phyloP scores from a whole-genome alignment of 768 basidiomycete genomes.

The Serendipita sp. region DNA sequence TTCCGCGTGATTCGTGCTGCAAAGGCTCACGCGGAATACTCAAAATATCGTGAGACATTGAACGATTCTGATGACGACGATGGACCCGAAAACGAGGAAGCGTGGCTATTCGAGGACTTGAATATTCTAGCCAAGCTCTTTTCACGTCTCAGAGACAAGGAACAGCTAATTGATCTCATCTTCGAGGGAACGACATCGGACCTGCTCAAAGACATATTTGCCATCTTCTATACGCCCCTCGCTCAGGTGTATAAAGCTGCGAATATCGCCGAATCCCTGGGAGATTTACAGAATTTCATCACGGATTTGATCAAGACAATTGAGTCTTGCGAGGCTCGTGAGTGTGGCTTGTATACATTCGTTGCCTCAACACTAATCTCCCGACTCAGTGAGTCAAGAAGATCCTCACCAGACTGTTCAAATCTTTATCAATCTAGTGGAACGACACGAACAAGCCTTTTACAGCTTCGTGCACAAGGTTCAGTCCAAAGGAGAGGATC shows the following conservation, averaged over 20 bases:
- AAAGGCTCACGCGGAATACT: conserved; percentile 63
- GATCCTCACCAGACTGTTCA: conserved; percentile 80
- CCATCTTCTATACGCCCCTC: conserved; percentile 92
- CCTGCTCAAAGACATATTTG: conserved; percentile 92
- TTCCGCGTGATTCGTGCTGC: conserved; percentile 64
- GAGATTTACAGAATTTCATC: conserved; percentile 84
- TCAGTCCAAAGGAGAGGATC: conserved; percentile 85
- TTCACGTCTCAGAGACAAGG: conserved; percentile 66
- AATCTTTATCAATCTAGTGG: conserved; percentile 81
- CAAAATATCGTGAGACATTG: conserved; percentile 38
- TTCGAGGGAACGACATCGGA: conserved; percentile 97
- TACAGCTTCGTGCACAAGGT: conserved; percentile 98
- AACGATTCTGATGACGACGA: conserved; percentile 86
- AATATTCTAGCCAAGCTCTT: conserved; percentile 65
- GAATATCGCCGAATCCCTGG: conserved; percentile 84
- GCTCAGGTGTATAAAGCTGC: conserved; percentile 97
- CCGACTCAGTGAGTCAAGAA: conserved; percentile 50
- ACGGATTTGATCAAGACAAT: conserved; percentile 92
- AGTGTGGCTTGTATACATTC: conserved; percentile 19
- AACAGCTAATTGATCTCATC: conserved; percentile 81
- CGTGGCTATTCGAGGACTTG: conserved; percentile 91
- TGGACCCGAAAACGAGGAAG: conserved; percentile 86
- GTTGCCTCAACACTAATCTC: neutral
- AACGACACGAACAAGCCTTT: conserved; percentile 88
- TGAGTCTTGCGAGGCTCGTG: conserved; percentile 77